Conservation (phyloP, 2,329 filamentous ascomycete genomes). For the Chaetomium strumarium region DNA sequence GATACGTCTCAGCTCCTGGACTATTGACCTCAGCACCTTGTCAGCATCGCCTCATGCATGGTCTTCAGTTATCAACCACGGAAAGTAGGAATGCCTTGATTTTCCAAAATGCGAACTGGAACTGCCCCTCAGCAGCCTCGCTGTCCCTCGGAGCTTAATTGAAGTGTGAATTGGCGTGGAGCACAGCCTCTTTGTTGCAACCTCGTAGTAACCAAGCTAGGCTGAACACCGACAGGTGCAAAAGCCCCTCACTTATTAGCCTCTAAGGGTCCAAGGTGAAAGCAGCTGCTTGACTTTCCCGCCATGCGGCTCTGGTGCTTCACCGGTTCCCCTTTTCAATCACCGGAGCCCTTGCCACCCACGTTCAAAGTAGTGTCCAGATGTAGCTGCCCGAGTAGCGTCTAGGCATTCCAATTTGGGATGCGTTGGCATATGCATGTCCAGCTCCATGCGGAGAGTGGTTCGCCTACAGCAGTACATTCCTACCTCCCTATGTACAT, state of each 20-base stretch:
- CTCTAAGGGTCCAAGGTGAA: neutral
- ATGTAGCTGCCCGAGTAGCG: constrained; percentile 1
- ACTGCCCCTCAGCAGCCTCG: too few species aligned
- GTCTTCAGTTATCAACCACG: too few species aligned
- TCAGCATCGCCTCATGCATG: too few species aligned
- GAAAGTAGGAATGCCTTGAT: too few species aligned
- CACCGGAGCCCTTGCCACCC: neutral
- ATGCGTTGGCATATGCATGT: neutral
- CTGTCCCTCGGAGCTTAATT: too few species aligned
- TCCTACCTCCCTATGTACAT: neutral
- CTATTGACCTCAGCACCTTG: too few species aligned
- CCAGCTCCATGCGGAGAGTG: too few species aligned
- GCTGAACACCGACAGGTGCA: too few species aligned
- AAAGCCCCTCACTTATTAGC: neutral
- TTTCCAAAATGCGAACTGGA: too few species aligned
- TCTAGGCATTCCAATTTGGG: neutral
- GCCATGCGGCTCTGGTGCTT: neutral
- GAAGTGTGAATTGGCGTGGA: neutral
- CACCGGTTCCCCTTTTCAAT: constrained; percentile 1
- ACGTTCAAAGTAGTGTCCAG: neutral
- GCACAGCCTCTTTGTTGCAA: neutral
- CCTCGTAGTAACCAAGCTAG: too few species aligned
- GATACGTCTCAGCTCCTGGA: too few species aligned
- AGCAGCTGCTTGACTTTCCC: constrained; percentile 3
- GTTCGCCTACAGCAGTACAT: too few species aligned